A percentile compares a stretch with the other conserved stretches of the same genome.
phyloP scores from a whole-genome alignment of 2,329 filamentous ascomycete species.

The Verticillium nubilum region DNA sequence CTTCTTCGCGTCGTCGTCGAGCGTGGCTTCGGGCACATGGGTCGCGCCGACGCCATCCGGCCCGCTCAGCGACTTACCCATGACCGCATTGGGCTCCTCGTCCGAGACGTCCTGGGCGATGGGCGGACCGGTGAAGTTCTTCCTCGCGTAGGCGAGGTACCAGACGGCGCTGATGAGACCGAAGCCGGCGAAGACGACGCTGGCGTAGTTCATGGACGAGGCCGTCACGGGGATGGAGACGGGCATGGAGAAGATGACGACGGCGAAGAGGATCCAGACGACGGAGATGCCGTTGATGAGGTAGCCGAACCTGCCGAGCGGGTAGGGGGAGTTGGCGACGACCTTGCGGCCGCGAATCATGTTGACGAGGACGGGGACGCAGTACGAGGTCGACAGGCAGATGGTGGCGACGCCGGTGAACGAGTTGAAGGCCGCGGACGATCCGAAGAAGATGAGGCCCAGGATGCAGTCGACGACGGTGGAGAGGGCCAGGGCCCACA shows the following conservation, averaged over 20 bases:
- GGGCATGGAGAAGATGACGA: constrained; percentile 74
- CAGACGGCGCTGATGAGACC: constrained; percentile 53
- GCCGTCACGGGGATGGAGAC: constrained; percentile 52
- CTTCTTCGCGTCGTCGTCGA: neutral
- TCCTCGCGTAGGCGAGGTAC: constrained; percentile 59
- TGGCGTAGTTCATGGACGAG: constrained; percentile 60
- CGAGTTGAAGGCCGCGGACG: constrained; percentile 69
- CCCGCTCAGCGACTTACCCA: constrained; percentile 1
- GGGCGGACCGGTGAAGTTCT: constrained; percentile 57
- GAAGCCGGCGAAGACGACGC: constrained; percentile 60
- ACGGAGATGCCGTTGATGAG: constrained; percentile 63
- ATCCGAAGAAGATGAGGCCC: constrained; percentile 75
- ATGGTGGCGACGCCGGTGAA: constrained; percentile 79
- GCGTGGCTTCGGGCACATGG: neutral
- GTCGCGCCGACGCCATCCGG: neutral
- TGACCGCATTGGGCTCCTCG: constrained; percentile 7
- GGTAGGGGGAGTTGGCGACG: constrained; percentile 61
- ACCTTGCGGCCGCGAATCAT: constrained; percentile 61
- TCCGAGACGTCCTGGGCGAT: constrained; percentile 21
- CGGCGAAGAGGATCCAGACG: constrained; percentile 64
- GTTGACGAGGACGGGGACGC: constrained; percentile 68
- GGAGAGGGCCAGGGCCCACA: constrained; percentile 64
- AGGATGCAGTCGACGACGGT: constrained; percentile 64
- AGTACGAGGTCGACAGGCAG: constrained; percentile 70
- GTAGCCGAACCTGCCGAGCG: constrained; percentile 63